Evolutionary conservation across 257 asterid species (phyloP).

Genomic region (Forsythia viridissima): DNA sequence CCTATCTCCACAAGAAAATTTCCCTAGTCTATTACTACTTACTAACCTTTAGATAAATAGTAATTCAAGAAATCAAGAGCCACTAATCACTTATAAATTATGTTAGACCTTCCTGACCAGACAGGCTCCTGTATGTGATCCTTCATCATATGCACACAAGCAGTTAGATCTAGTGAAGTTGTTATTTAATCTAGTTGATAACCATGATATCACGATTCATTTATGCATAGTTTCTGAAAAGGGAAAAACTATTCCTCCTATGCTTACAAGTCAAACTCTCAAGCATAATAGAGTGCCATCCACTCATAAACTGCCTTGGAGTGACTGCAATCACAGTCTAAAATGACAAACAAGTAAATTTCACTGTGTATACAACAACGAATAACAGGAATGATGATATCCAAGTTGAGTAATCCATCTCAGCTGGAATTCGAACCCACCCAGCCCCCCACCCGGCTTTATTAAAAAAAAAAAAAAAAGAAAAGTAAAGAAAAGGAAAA

Average conservation of each 20-base stretch:
- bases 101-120: background rate
- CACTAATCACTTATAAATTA: background rate
- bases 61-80: background rate
- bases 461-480: background rate
- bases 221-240: background rate
- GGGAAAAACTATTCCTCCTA: background rate
- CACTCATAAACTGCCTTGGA: background rate
- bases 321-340: background rate
- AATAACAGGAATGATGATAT: background rate
- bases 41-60: background rate
- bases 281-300: background rate
- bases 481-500: background rate
- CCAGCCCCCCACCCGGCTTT: background rate
- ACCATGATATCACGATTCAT: background rate
- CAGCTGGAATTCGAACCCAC: background rate
- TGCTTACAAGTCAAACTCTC: background rate
- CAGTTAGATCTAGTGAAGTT: background rate
- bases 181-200: background rate
- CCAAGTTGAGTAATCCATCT: background rate
- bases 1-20: background rate
- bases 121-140: background rate
- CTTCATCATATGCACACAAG: background rate
- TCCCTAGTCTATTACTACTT: background rate
- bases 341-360: background rate
- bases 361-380: background rate